Evolutionary conservation across 73 alveolate genomes (phyloP), one percentile per base, ranked within the genome.

Genomic region (Paramecium biaurelia): DNA sequence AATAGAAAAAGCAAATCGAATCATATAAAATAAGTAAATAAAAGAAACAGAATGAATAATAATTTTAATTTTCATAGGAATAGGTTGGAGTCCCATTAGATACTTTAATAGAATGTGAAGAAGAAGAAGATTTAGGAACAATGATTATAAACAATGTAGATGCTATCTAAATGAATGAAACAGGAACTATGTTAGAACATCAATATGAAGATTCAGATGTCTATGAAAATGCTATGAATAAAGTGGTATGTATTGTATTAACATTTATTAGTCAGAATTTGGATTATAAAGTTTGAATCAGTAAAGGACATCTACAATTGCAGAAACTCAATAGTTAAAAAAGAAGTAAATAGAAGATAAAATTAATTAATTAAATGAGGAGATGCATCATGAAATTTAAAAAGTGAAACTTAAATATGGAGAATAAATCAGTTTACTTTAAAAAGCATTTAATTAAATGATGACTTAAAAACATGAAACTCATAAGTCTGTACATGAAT

Each of bases 111-210:
- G 90, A 89, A 53, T 89, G 76, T 24, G 74, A 89, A 24, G 87
- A 88, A 49, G 85, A 89, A 45, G 94, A 70, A 20, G 68, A 89
- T 57, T 23, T 70, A 32, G 92, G 76, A 43, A 23, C 92, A 24
- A 82, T 70, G 70, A 45, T 70, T 8, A 89, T 45, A 14, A 89
- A 86, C 9, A 41, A 23, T 37, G 47, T 21, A 10, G 70, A 85
- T 20, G 26, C 74, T 43, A 30, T 68, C 23, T 58, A 70, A 58
- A 57, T 42, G 32, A 87, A 87, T 68, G 93, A 87, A 21, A 87
- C 93, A 10, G 93, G 93, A 34, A 87, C 93, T 38, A 87, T 87
- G 93, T 57, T 87, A 15, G 93, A 87, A 42, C 70, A 89, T 70
- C 68, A 67, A 67, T 45, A 67, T 2, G 9, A 30, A 12, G 58